phyloP scores from a whole-genome alignment of 164 flowering plant species.

The Macadamia tetraphylla region DNA sequence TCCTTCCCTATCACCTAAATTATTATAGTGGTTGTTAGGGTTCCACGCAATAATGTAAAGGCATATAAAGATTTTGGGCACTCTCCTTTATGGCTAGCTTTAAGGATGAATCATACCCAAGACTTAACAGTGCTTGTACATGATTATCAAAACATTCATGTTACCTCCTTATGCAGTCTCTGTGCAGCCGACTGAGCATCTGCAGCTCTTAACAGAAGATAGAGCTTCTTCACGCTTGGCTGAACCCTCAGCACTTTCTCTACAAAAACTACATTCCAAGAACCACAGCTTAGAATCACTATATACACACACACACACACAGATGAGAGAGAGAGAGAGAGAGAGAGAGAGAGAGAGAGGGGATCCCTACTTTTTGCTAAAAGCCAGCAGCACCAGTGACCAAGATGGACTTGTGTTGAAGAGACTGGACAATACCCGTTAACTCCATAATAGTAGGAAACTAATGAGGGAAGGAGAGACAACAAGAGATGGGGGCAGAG shows the following conservation, averaged over 20 bases:
- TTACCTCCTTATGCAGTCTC: slow-evolving; percentile 53
- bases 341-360: slow-evolving; percentile 7
- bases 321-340: background rate
- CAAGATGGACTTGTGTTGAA: slow-evolving; percentile 51
- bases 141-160: too few relatives aligned
- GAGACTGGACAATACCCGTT: slow-evolving; percentile 35
- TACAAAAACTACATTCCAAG: slow-evolving; percentile 39
- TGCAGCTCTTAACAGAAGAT: slow-evolving; percentile 54
- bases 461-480: background rate
- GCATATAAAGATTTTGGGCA: too few relatives aligned
- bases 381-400: slow-evolving; percentile 76
- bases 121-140: too few relatives aligned
- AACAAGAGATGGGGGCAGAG: background rate
- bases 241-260: slow-evolving; percentile 62
- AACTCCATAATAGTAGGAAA: slow-evolving; percentile 33
- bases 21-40: background rate
- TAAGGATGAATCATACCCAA: too few relatives aligned
- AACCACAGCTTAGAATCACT: background rate
- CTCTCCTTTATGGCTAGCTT: too few relatives aligned
- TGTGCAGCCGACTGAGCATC: slow-evolving; percentile 37
- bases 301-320: background rate
- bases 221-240: slow-evolving; percentile 54
- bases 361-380: slow-evolving; percentile 54
- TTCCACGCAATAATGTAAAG: too few relatives aligned
- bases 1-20: slow-evolving; percentile 53